phyloP scores from a whole-genome alignment of 495 filamentous ascomycete genomes.

The Penicillium cinerascens region DNA sequence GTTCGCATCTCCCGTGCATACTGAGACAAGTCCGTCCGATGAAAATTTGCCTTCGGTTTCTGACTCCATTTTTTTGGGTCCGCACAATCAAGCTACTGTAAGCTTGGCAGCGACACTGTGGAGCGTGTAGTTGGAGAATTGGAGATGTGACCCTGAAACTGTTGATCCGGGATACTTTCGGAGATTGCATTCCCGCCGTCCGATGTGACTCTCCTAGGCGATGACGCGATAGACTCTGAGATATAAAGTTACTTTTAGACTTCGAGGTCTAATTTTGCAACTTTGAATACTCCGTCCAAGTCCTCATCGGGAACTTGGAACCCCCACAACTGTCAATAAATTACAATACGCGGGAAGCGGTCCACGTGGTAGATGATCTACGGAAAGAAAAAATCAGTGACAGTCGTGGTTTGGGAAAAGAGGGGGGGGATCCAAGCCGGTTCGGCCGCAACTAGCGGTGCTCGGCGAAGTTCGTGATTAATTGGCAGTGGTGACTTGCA shows the following conservation, averaged over 20 bases:
- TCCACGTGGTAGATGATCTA: constrained; percentile 18
- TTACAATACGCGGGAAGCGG: not conserved
- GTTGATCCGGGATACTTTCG: not conserved
- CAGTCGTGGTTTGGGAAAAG: not conserved
- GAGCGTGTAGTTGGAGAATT: not conserved
- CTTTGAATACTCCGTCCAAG: too few relatives aligned
- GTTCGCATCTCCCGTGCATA: not conserved
- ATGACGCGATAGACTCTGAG: not conserved
- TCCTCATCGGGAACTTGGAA: not conserved
- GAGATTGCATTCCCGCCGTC: not conserved
- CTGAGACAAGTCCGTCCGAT: not conserved
- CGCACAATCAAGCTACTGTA: not conserved
- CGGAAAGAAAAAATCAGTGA: not conserved
- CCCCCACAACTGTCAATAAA: not conserved
- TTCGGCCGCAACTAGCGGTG: constrained; percentile 2
- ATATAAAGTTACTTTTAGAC: too few relatives aligned
- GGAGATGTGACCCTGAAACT: not conserved
- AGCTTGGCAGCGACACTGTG: not conserved
- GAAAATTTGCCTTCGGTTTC: constrained; percentile 8
- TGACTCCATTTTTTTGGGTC: constrained; percentile 2
- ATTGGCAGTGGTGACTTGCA: constrained; percentile 5
- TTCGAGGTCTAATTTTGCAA: too few relatives aligned
- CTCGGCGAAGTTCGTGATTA: constrained; percentile 4
- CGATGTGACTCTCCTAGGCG: not conserved
- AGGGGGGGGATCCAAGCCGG: not conserved